Base-by-base conservation (phyloP, 2,329 filamentous ascomycete genomes). In the Ophiostoma novo-ulmi region DNA sequence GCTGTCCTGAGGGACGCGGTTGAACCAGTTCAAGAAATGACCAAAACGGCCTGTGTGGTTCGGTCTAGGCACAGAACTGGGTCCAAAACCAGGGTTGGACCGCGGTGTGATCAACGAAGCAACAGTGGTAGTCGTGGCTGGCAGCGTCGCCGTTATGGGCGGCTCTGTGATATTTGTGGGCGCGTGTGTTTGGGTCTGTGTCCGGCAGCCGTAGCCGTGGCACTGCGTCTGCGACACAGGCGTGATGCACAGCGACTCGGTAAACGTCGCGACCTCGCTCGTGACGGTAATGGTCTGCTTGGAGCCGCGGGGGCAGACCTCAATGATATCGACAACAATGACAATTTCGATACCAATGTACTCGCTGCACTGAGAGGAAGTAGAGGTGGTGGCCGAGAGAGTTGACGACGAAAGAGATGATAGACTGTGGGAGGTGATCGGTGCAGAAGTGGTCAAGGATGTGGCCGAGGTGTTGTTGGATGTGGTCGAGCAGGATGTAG, bases 311-410 rank as follows among this genome's bases (percentile, higher is more conserved):
- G 67, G 72, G 26, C 68, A 71, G 20, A 74, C 41, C 20, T 72
- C 71, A 5, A 74, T 41, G 14, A 74, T 48, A n/a, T 74, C 73
- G 3, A 72, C 65, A 22, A 73, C 67, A 26, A 72, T 35, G 13
- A 71, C 52, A 10, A 73, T 66, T n/a, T 70, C 70, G 55, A 74
- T 52, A 17, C n/a, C 64, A 31, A 70, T 20, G 31, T 71, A 73
- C n/a, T 69, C 48, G 48, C 36, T 41, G 63, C 72, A 73, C 5
- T 31, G 36, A 7, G 55, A 35, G 3, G 58, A 17, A 3, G 63
- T 39, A 6, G 70, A 71, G n/a, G 44, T 44, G 35, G 20, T 39
- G 36, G 63, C n/a, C n/a, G 63, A 39, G 3, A 39, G 35, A 11
- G 35, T 26, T 20, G 35, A 64, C 14, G 31, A 55, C 1, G 31